These are phyloP conservation scores for Dissophora globulifera DNA, from an alignment of 192 early-diverging fungal species.

Conservation along the genomic window DNA sequence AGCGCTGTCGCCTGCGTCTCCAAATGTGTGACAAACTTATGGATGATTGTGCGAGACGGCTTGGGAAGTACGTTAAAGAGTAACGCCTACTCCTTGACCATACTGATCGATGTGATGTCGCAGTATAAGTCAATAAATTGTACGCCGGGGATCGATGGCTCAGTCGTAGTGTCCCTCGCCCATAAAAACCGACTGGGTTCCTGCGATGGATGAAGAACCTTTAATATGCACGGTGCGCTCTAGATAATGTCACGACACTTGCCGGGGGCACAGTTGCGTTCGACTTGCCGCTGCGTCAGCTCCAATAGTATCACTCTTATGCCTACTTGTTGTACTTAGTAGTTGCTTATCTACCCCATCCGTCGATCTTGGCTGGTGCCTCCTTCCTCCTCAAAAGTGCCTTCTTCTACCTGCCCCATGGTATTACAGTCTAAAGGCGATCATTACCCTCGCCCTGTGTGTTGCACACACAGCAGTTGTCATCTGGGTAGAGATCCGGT, in stretches of 20 bases:
- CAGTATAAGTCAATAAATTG: not conserved
- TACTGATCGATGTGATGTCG: not conserved
- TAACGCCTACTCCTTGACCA: not conserved
- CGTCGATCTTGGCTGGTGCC: no score
- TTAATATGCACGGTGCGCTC: not conserved
- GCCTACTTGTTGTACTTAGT: not conserved
- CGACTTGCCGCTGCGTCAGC: not conserved
- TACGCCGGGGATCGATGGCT: not conserved
- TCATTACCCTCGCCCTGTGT: no score
- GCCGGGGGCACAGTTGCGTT: not conserved
- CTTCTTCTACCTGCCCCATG: no score
- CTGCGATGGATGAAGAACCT: not conserved
- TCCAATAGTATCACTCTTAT: not conserved
- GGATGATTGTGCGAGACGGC: no score
- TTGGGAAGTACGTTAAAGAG: no score
- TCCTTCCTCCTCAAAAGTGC: no score
- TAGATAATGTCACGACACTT: not conserved
- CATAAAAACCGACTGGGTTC: not conserved
- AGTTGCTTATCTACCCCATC: no score
- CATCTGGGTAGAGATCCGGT: no score
- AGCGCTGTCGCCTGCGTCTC: no score
- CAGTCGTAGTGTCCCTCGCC: not conserved
- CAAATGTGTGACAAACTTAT: no score
- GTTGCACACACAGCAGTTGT: no score
- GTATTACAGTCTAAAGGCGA: no score